Base-by-base conservation (phyloP, 768 basidiomycete genomes). In the Imleria badia region DNA sequence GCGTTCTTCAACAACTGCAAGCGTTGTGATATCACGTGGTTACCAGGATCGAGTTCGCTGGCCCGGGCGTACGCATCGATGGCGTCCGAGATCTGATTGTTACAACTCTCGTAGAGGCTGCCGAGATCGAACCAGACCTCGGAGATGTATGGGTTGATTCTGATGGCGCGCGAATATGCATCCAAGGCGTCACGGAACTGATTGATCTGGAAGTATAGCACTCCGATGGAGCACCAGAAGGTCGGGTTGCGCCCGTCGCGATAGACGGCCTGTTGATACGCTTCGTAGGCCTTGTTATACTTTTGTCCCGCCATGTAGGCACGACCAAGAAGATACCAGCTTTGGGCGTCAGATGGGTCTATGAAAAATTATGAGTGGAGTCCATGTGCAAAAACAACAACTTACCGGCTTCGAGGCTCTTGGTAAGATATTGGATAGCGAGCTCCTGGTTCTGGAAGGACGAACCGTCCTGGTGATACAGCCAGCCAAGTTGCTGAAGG, bases 161-260 rank as follows among this genome's bases (percentile, higher is more conserved):
- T 88, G 64, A 99, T 98, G 12, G 97, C 97, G 15, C 96, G 90
- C 29, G 97, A 98, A 73, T 99, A 99, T 11, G 97, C 97, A 66
- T 99, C 97, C 35, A 99, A 86, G 3, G 96, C 96, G 66, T 99
- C 97, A 48, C 95, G 93, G 77, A 92, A 99, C 69, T 99, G 97
- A 73, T 98, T 98, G 78, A 99, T 98, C 70, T 99, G 95, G 81
- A 97, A 99, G 71, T 99, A 99, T 2, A 99, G 82, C 1, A 99
- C 97, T 44, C 97, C 97, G 65, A 99, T 99, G 22, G 94, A 96
- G 70, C 96, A 98, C 97, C 97, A 98, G 74, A 98, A 99, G 0
- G 97, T 98, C 1, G 97, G 97, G 69, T 98, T 99, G 54, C 94
- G 91, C 20, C 96, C 97, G 66, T 99, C 97, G 49, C 96, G 91